phyloP scores from a whole-genome alignment of 345 rosid species.

The Eucalyptus sp. region DNA sequence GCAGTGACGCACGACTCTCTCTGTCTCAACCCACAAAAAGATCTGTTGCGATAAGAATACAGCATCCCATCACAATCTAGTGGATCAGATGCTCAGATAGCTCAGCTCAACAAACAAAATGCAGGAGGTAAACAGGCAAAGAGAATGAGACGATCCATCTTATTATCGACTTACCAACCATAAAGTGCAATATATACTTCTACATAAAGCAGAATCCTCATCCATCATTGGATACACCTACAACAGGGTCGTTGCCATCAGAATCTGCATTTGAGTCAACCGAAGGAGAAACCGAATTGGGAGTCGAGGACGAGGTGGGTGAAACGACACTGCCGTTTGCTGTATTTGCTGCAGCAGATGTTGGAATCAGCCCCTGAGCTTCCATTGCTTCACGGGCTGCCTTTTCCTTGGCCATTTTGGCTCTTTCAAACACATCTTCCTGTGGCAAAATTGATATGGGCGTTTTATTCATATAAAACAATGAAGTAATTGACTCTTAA shows the following conservation, averaged over 20 bases:
- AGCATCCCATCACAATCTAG: neutral
- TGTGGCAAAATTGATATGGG: slow-evolving; percentile 1
- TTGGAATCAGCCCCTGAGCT: slow-evolving; percentile 32
- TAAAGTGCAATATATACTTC: neutral
- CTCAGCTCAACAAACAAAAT: neutral
- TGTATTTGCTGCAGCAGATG: slow-evolving; percentile 4
- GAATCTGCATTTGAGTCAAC: neutral
- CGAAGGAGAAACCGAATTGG: neutral
- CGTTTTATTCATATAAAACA: neutral
- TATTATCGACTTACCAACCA: neutral
- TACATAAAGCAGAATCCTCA: neutral
- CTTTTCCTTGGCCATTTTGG: slow-evolving; percentile 64
- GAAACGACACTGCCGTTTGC: neutral
- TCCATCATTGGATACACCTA: neutral
- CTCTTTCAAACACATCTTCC: slow-evolving; percentile 82
- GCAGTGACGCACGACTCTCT: neutral
- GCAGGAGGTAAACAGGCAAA: neutral
- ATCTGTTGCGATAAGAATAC: neutral
- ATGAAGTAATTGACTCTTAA: neutral
- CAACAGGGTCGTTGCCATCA: neutral
- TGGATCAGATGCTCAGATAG: neutral
- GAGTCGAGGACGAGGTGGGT: neutral
- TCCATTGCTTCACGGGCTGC: slow-evolving; percentile 72
- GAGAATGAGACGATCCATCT: neutral
- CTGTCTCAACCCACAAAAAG: neutral